Evolutionary conservation across 2,329 filamentous ascomycete genomes (phyloP), one percentile per base, ranked within the genome.

Genomic region (Helicocarpus griseus): DNA sequence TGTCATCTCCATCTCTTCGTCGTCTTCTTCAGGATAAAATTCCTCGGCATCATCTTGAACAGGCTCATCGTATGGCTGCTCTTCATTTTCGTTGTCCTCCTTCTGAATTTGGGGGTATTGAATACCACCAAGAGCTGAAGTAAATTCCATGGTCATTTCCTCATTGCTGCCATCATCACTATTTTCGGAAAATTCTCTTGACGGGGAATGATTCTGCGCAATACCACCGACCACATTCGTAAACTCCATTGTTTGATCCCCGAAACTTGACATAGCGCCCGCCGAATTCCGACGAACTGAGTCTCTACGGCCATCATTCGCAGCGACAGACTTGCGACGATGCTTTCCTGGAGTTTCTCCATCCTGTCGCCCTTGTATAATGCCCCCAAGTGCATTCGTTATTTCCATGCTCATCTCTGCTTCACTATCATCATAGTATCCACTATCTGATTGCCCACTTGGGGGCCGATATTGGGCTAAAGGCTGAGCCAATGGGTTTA

Each of bases 381-480:
- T 96, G 2, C 84, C 80, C 7, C 91, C 91, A 49, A 95, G 75
- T 7, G 82, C 87, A 50, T 81, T 82, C 1, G 91, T 96, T 6
- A 96, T 87, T 60, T 97, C 91, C 91, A 97, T 96, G 21, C 88
- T 93, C 76, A 94, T 83, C 36, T 90, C 87, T 56, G 81, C 79
- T 17, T 47, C 45, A 17, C 45, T 36, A 19, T 79, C 77, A 22
- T 77, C 72, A 14, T 68, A 65, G 11, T 74, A 73, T 11, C 77
- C 74, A 4, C 70, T 64, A 22, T 74, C 62, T 48, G 74, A 69
- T 53, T 66, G 66, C 24, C 55, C 35, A 54, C 51, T 56, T 61
- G 54, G 14, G 52, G 41, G 38, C 9, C 54, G 43, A 46, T 56
- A 48, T 14, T 51, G 39, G 5, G 35, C 24, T 6, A 52, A 38